Percentiles rank a stretch among this genome's conserved stretches.
Conservation (phyloP, 306 rosid genomes). For the Fragaria ananassa region DNA sequence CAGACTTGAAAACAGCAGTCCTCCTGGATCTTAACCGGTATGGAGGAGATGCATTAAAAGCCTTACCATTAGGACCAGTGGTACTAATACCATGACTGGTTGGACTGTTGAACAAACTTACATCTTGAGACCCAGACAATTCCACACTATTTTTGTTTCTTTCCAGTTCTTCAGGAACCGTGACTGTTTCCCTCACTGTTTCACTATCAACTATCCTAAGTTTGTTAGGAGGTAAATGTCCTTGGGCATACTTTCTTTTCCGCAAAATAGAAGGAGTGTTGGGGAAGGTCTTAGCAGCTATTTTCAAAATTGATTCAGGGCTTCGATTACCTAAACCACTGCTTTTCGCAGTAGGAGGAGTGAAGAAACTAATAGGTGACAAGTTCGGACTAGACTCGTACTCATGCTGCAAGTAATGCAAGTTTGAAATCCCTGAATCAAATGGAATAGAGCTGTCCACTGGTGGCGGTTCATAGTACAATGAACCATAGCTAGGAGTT, state of each 20-base stretch:
- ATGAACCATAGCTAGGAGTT: slow-evolving; percentile 54
- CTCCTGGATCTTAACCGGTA: slow-evolving; percentile 79
- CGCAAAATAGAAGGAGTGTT: slow-evolving; percentile 91
- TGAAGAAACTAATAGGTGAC: slow-evolving; percentile 65
- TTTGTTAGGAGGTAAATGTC: slow-evolving; percentile 36
- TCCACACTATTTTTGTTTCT: slow-evolving; percentile 31
- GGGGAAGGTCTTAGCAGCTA: slow-evolving; percentile 83
- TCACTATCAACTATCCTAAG: slow-evolving; percentile 34
- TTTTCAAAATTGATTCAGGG: slow-evolving; percentile 86
- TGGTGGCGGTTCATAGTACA: slow-evolving; percentile 72
- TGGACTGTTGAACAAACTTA: slow-evolving; percentile 46
- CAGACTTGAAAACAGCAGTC: slow-evolving; percentile 72
- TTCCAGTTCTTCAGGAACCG: slow-evolving; percentile 37
- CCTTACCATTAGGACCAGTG: slow-evolving; percentile 45
- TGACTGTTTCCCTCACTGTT: slow-evolving; percentile 27
- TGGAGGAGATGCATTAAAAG: slow-evolving; percentile 90
- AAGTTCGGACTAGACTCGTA: slow-evolving; percentile 39
- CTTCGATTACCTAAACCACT: slow-evolving; percentile 45
- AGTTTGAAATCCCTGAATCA: slow-evolving; percentile 48
- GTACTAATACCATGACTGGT: slow-evolving; percentile 37
- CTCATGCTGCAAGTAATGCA: slow-evolving; percentile 45
- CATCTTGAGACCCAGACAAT: slow-evolving; percentile 39
- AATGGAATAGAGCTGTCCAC: slow-evolving; percentile 47
- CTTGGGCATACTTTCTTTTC: slow-evolving; percentile 55
- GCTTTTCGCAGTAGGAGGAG: slow-evolving; percentile 77